Percentiles rank a stretch among this genome's conserved stretches.
Conservation (phyloP, 352 stramenopile species). For the Achlya hypogyna region DNA sequence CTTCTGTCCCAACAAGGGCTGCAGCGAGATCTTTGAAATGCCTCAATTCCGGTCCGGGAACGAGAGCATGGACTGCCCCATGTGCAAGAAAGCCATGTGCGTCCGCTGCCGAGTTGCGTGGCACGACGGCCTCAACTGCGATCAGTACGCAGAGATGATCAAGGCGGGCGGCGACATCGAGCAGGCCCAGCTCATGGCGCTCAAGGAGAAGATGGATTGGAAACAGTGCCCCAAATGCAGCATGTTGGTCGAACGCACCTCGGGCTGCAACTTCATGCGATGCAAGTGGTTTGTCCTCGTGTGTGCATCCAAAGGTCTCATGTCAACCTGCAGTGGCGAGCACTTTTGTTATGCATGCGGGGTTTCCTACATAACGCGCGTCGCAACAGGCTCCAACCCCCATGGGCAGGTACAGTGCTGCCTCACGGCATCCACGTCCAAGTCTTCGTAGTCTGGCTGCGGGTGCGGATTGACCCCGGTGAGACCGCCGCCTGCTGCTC, state of each 20-base stretch:
- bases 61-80: not conserved
- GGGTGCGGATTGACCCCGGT: not conserved
- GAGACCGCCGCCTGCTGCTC: too few species aligned
- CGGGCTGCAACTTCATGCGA: constrained; percentile 7
- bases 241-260: not conserved
- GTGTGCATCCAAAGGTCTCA: not conserved
- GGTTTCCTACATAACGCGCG: not conserved
- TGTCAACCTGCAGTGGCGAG: not conserved
- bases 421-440: not conserved
- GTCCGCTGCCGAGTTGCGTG: not conserved
- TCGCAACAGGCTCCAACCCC: not conserved
- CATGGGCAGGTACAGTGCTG: not conserved
- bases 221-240: constrained; percentile 9
- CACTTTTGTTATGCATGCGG: constrained; percentile 8
- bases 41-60: not conserved
- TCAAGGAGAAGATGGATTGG: not conserved
- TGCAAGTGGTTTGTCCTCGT: constrained; percentile 5
- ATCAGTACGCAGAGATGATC: not conserved
- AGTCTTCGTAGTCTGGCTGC: not conserved
- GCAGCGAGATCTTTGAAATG: not conserved
- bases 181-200: not conserved
- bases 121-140: not conserved
- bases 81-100: not conserved
- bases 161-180: not conserved
- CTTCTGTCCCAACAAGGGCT: constrained; percentile 8